These are phyloP conservation scores for Raddia guianensis DNA, from an alignment of 176 grass and related monocot species.

Conservation along the genomic window DNA sequence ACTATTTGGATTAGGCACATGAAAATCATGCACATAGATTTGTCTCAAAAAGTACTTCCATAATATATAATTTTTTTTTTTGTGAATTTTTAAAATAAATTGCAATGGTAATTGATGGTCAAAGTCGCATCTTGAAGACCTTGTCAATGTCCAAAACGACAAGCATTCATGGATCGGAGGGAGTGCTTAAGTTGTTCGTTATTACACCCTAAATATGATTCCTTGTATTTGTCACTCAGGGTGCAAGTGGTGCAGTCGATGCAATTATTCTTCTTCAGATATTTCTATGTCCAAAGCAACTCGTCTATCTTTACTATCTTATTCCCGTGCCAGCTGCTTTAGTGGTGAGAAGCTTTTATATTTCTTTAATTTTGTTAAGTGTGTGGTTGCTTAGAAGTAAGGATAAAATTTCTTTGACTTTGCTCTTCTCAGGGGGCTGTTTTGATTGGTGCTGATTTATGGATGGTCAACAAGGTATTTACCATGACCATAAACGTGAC, in stretches of 20 bases:
- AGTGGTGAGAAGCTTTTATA: slow-evolving; percentile 51
- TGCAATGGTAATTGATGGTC: too few species aligned
- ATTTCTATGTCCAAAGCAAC: slow-evolving; percentile 75
- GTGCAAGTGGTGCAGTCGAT: slow-evolving; percentile 94
- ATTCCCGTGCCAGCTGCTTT: slow-evolving; percentile 81
- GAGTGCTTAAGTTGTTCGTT: not conserved
- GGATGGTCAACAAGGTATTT: slow-evolving; percentile 67
- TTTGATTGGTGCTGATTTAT: slow-evolving; percentile 71
- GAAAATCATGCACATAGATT: too few species aligned
- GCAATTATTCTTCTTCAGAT: slow-evolving; percentile 79
- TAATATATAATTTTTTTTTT: too few species aligned
- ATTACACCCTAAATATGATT: slow-evolving; percentile 24
- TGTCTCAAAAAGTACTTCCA: too few species aligned
- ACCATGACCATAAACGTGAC: not conserved
- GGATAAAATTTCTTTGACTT: slow-evolving; percentile 22
- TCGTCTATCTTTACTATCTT: slow-evolving; percentile 74
- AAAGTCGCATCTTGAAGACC: too few species aligned
- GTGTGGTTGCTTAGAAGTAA: slow-evolving; percentile 13
- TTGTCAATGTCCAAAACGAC: too few species aligned
- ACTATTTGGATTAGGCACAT: too few species aligned
- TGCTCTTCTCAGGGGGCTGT: slow-evolving; percentile 65
- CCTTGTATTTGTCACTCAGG: slow-evolving; percentile 54
- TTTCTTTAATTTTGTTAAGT: not conserved
- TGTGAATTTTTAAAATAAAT: too few species aligned
- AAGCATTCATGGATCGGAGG: too few species aligned